A percentile compares a stretch with the other conserved stretches of the same genome.
Conservation (phyloP, 2,329 filamentous ascomycete species). For the Colletotrichum melonis region DNA sequence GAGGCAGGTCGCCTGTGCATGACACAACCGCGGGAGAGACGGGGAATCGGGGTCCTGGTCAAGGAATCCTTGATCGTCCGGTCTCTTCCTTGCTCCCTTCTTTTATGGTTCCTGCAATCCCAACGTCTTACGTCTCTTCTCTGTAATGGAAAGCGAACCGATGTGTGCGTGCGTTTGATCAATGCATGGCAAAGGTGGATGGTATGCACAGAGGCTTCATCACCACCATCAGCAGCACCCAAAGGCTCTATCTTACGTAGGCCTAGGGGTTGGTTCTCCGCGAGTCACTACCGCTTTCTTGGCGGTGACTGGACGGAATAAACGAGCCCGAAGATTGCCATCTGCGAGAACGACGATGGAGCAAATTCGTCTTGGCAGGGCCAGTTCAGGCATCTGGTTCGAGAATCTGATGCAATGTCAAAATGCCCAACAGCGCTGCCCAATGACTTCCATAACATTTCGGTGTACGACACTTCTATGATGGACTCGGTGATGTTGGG, state of each 20-base stretch:
- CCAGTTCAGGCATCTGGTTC: neutral
- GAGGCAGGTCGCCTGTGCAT: conserved; percentile 16
- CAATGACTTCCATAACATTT: neutral
- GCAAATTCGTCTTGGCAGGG: neutral
- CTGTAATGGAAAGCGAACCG: conserved; percentile 20
- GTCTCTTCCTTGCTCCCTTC: conserved; percentile 16
- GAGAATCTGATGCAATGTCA: neutral
- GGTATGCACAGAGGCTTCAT: conserved; percentile 2
- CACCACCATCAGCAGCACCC: neutral
- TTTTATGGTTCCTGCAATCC: conserved; percentile 24
- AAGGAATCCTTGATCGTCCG: conserved; percentile 29
- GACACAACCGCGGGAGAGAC: conserved; percentile 17
- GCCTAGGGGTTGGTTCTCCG: neutral
- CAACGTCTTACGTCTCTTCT: conserved; percentile 31
- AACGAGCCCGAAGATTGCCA: neutral
- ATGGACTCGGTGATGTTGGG: neutral
- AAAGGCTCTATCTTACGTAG: conserved; percentile 10
- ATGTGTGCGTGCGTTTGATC: conserved; percentile 10
- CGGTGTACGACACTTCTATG: neutral
- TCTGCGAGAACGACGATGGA: neutral
- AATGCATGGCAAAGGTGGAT: conserved; percentile 7
- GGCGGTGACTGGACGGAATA: neutral
- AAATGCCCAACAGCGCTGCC: neutral
- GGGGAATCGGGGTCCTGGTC: neutral
- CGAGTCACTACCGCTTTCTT: conserved; percentile 1